Evolutionary conservation across 345 rosid genomes (phyloP), one percentile per base, ranked within the genome.

Genomic region (Eucalyptus victrix): DNA sequence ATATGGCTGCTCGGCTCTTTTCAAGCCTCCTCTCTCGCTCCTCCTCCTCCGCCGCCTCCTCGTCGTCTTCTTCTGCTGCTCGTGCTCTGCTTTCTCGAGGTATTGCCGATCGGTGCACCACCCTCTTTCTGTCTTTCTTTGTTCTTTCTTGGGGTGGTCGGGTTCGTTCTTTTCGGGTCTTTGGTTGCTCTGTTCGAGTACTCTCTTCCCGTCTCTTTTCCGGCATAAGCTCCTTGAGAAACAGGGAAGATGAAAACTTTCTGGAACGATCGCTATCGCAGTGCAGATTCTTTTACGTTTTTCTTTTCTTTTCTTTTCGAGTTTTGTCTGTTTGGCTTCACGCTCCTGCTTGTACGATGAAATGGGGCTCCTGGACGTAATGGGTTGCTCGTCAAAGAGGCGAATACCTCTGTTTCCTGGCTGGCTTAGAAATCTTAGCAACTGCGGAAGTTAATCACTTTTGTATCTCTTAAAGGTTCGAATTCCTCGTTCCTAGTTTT

Each of bases 11-110:
- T 47, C 87, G 93, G 86, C 93, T 91, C 90, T 49, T 94, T 37
- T 93, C 97, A 40, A 90, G 92, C 32, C 72, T 96, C 47, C 90
- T 95, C 58, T 94, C 95, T 92, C 96, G 97, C 42, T 94, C 98
- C 30, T 86, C 93, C 89, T 72, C 81, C 2, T 69, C 93, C 6
- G 91, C 90, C 88, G 4, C 40, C 5, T 19, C 95, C 6, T 91
- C 90, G 19, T 54, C 86, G 34, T 12, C 90, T 60, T 86, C 93
- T 62, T 89, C 95, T 86, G 15, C 95, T 87, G 24, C 93, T 86
- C 49, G 49, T n/a, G 32, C 67, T 87, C 88, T 89, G 50, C 86
- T 90, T 87, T 76, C 88, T 19, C 49, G 89, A 92, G 95, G 96
- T 94, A 76, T 47, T 88, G 87, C 32, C 45, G 26, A 13, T 49